phyloP scores from a whole-genome alignment of 495 filamentous ascomycete genomes.

The Pseudotulostoma volvatum region DNA sequence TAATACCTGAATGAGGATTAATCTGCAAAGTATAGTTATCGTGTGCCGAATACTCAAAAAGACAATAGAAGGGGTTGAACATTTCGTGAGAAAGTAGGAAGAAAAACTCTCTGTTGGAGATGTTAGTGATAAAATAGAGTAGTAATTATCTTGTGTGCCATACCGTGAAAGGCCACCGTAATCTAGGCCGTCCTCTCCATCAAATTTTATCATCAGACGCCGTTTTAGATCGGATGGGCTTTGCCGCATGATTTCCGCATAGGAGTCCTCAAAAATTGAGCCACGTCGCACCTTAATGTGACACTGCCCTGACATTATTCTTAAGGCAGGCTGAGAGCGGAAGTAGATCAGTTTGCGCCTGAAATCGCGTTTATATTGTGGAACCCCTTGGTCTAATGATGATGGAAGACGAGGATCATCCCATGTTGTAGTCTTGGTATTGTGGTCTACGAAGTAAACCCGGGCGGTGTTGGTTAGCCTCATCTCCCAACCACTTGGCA shows the following conservation, averaged over 20 bases:
- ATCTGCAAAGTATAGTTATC: constrained; percentile 99
- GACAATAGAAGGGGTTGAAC: constrained; percentile 99
- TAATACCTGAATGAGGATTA: constrained; percentile 98
- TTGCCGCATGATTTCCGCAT: constrained; percentile 94
- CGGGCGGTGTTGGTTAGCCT: constrained; percentile 92
- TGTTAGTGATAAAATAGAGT: constrained; percentile 19
- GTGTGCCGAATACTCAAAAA: constrained; percentile 99
- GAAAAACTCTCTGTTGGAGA: constrained; percentile 73
- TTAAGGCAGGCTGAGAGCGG: constrained; percentile 89
- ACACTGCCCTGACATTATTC: constrained; percentile 89
- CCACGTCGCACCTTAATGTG: constrained; percentile 93
- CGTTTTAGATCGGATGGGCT: constrained; percentile 96
- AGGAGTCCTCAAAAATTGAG: constrained; percentile 97
- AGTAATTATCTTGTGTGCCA: no score
- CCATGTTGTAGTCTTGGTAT: constrained; percentile 99
- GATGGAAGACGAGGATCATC: constrained; percentile 92
- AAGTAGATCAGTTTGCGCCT: constrained; percentile 96
- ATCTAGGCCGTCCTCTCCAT: constrained; percentile 94
- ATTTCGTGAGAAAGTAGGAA: constrained; percentile 99
- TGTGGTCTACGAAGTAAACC: constrained; percentile 98
- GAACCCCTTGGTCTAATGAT: constrained; percentile 93
- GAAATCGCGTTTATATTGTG: constrained; percentile 99
- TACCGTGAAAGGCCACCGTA: constrained; percentile 91
- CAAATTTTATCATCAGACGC: constrained; percentile 97
- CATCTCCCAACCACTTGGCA: constrained; percentile 99